These are phyloP conservation scores for Phanerochaete carnosa DNA, from an alignment of 768 basidiomycete species.

Conservation along the genomic window DNA sequence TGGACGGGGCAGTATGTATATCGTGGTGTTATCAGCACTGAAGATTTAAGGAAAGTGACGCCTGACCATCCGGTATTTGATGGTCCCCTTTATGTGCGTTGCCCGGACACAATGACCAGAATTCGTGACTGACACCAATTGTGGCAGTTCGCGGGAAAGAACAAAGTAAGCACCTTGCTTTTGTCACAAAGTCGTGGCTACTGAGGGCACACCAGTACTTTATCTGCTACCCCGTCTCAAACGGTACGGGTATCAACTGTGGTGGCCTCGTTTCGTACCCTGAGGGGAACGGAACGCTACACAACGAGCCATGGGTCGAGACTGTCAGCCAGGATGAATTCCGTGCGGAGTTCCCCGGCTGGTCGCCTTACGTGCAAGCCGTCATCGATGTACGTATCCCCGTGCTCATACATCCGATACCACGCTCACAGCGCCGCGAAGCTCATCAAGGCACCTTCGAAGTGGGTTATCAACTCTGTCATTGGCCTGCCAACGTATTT, in stretches of 20 bases:
- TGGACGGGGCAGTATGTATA: slow-evolving; percentile 43
- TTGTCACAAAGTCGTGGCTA: background rate
- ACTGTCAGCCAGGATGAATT: slow-evolving; percentile 17
- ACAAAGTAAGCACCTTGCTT: slow-evolving; percentile 12
- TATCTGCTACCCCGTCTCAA: slow-evolving; percentile 26
- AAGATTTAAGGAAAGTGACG: slow-evolving; percentile 23
- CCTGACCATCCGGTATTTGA: slow-evolving; percentile 24
- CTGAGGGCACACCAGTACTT: slow-evolving; percentile 28
- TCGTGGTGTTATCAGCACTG: slow-evolving; percentile 33
- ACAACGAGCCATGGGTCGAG: slow-evolving; percentile 18
- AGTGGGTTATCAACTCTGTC: slow-evolving; percentile 53
- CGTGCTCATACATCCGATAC: too few relatives aligned
- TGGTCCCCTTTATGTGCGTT: slow-evolving; percentile 20
- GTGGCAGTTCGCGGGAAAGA: slow-evolving; percentile 27
- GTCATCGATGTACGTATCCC: slow-evolving; percentile 18
- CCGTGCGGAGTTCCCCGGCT: slow-evolving; percentile 10
- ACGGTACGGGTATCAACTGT: slow-evolving; percentile 21
- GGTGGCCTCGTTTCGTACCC: slow-evolving; percentile 18
- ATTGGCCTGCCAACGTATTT: slow-evolving; percentile 48
- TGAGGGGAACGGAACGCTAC: slow-evolving; percentile 14
- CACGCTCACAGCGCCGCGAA: slow-evolving; percentile 55
- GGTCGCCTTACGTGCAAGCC: slow-evolving; percentile 19
- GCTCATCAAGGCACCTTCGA: slow-evolving; percentile 43
- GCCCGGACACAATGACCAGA: background rate
- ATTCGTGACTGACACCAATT: background rate